Evolutionary conservation across 768 basidiomycete species (phyloP), one percentile per base, ranked within the genome.

Genomic region (Russula vinacea): DNA sequence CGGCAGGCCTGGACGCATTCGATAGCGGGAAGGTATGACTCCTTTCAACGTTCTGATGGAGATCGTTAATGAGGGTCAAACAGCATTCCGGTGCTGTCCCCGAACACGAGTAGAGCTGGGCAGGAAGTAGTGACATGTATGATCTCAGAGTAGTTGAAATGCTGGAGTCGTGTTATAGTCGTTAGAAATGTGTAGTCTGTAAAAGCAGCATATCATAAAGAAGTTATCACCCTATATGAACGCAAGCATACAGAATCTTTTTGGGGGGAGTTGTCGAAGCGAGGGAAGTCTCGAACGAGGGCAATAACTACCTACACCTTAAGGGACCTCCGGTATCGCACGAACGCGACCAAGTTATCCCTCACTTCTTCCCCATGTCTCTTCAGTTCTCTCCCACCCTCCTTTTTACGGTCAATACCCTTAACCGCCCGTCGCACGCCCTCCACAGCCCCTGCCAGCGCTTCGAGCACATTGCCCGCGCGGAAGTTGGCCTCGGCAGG

Each of bases 401-500:
- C 82, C 70, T 83, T 87, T 70, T 84, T 81, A 65, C 81, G 78
- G 69, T 92, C 88, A 47, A 92, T 87, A 0, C 79, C 78, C 63
- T 80, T 83, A 52, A 90, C 84, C 5, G 79, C 81, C 67, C 82
- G 83, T 70, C 80, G 85, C 33, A 91, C 73, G 14, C 81, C 81
- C 50, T 87, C 87, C 11, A 89, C 78, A 57, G 83, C 82, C n/a
- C 77, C 79, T 16, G 74, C 76, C 7, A 94, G 80, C 56, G 76
- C 77, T 19, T 79, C 79, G 0, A 89, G 75, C 71, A 82, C 90
- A 16, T 75, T 72, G 0, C 83, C 83, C 61, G 86, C 76, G 49
- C 84, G 81, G 78, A 94, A 94, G 73, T 92, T 92, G 62, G 84
- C 71, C 72, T 98, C 94, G 71, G 90, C 94, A 0, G 87, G 81